These are phyloP conservation scores for Tulasnella sp. DNA, from an alignment of 768 basidiomycete species.

Conservation along the genomic window DNA sequence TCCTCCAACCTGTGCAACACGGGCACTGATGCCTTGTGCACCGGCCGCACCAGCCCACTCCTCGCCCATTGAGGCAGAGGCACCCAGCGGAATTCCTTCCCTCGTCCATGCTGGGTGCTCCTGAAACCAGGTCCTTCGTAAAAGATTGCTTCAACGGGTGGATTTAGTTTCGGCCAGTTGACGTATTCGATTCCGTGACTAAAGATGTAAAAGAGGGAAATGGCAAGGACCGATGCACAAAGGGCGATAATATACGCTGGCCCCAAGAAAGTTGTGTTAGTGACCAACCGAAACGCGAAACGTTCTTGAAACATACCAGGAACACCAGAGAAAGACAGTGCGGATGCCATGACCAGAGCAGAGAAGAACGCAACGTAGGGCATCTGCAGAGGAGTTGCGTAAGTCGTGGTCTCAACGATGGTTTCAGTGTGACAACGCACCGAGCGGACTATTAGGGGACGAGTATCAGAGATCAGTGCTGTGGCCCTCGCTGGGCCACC, in stretches of 20 bases:
- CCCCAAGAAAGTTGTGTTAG: constrained; percentile 55
- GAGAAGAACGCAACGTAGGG: constrained; percentile 77
- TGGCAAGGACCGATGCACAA: constrained; percentile 59
- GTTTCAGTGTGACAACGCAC: constrained; percentile 40
- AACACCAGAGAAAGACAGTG: constrained; percentile 74
- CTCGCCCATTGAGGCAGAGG: constrained; percentile 32
- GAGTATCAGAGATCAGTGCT: constrained; percentile 65
- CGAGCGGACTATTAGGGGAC: constrained; percentile 76
- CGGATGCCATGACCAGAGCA: constrained; percentile 80
- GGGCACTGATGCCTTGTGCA: constrained; percentile 26
- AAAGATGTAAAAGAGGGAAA: constrained; percentile 64
- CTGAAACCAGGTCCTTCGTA: constrained; percentile 87
- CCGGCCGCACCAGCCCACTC: constrained; percentile 36
- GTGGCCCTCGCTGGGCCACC: constrained; percentile 59
- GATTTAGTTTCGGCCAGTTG: constrained; percentile 82
- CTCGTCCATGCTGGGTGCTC: constrained; percentile 63
- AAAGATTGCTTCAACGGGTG: constrained; percentile 65
- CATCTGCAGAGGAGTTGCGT: constrained; percentile 43
- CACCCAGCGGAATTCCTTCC: constrained; percentile 40
- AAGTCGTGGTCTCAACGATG: background rate
- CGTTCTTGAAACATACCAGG: constrained; percentile 52
- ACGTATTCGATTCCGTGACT: constrained; percentile 92
- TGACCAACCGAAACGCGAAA: background rate
- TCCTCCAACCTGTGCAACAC: constrained; percentile 46
- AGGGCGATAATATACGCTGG: constrained; percentile 67